phyloP scores from a whole-genome alignment of 345 rosid species.

The Erysimum cheiranthoides region DNA sequence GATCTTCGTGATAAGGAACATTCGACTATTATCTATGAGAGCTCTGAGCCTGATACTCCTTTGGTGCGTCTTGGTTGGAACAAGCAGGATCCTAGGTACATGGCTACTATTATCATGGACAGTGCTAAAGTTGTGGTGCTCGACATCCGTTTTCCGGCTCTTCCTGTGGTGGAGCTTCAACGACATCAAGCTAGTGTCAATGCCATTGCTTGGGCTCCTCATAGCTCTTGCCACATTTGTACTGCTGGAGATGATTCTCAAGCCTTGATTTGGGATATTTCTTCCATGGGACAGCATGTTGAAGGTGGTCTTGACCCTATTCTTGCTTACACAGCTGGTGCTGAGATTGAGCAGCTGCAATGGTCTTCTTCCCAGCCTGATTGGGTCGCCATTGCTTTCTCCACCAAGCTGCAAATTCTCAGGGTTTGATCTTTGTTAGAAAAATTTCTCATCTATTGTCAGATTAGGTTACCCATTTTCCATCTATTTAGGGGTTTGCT shows the following conservation, averaged over 20 bases:
- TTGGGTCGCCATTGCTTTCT: conserved; percentile 98
- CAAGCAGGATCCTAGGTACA: conserved; percentile 96
- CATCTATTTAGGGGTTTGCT: conserved; percentile 19
- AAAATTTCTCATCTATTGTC: conserved; percentile 1
- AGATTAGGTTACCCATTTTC: conserved; percentile 16
- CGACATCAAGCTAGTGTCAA: conserved; percentile 90
- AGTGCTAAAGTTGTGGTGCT: conserved; percentile 90
- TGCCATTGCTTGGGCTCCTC: conserved; percentile 99
- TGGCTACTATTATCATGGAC: conserved; percentile 98
- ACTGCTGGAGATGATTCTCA: conserved; percentile 97
- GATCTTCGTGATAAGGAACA: conserved; percentile 92
- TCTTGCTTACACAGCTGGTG: conserved; percentile 93
- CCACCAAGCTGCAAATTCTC: conserved; percentile 92
- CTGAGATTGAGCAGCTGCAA: conserved; percentile 95
- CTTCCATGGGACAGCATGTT: conserved; percentile 94
- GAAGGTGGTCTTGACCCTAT: conserved; percentile 97
- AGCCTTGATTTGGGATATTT: conserved; percentile 96
- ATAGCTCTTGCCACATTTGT: conserved; percentile 93
- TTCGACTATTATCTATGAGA: conserved; percentile 89
- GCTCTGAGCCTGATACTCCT: conserved; percentile 93
- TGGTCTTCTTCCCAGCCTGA: conserved; percentile 99
- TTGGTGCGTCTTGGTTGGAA: conserved; percentile 96
- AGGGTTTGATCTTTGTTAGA: conserved; percentile 62
- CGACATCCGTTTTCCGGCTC: conserved; percentile 91
- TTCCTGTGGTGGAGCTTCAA: conserved; percentile 93